Conservation (phyloP, 441 rosid genomes). For the Croton setiger region DNA sequence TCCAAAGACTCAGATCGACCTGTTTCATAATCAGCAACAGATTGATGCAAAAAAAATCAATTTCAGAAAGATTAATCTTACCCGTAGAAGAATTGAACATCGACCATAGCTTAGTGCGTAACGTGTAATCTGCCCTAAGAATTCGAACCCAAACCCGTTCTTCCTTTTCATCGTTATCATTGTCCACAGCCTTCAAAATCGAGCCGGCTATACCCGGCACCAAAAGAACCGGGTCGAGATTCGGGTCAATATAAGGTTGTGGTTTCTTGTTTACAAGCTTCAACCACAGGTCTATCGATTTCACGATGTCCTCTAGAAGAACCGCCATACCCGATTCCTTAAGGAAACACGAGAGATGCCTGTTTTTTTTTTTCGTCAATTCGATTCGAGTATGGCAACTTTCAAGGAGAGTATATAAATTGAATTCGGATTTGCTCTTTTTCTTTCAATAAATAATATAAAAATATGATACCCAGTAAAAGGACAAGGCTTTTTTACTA, state of each 20-base stretch:
- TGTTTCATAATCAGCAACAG: slow-evolving; percentile 33
- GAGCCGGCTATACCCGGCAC: slow-evolving; percentile 98
- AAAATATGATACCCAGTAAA: too few relatives aligned
- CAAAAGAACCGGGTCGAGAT: slow-evolving; percentile 82
- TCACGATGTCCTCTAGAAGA: slow-evolving; percentile 62
- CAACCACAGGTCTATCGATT: slow-evolving; percentile 68
- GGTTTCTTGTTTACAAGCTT: slow-evolving; percentile 44
- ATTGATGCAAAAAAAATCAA: not conserved
- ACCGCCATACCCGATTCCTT: slow-evolving; percentile 47
- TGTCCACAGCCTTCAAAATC: slow-evolving; percentile 68
- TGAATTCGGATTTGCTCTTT: too few relatives aligned
- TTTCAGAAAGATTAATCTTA: too few relatives aligned
- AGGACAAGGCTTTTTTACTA: too few relatives aligned
- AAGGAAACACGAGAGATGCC: too few relatives aligned
- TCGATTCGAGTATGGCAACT: too few relatives aligned
- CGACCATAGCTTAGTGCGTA: slow-evolving; percentile 88
- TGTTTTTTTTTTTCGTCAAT: too few relatives aligned
- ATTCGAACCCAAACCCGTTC: slow-evolving; percentile 96
- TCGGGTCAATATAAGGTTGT: slow-evolving; percentile 67
- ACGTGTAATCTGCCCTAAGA: slow-evolving; percentile 69
- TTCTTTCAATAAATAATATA: too few relatives aligned
- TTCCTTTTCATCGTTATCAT: slow-evolving; percentile 37
- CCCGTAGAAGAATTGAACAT: slow-evolving; percentile 79
- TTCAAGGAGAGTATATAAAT: too few relatives aligned
- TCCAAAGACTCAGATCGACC: slow-evolving; percentile 74